A percentile compares a stretch with the other conserved stretches of the same genome.
phyloP scores from a whole-genome alignment of 768 basidiomycete genomes.

The Mycena venus region DNA sequence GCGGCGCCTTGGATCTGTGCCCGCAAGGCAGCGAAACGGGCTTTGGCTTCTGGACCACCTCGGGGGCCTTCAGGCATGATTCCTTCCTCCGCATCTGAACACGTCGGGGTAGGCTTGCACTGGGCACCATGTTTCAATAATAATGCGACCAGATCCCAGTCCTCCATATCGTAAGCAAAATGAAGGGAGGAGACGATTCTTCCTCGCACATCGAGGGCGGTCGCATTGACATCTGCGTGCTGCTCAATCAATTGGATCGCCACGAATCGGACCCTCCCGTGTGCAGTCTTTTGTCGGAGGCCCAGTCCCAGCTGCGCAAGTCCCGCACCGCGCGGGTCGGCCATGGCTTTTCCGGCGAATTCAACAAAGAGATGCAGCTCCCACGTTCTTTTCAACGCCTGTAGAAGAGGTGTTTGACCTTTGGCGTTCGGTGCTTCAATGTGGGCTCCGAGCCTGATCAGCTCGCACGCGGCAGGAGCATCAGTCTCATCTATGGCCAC shows the following conservation, averaged over 20 bases:
- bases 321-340: not conserved
- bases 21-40: constrained; percentile 4
- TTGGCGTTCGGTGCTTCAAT: not conserved
- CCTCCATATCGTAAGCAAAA: constrained; percentile 25
- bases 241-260: constrained; percentile 33
- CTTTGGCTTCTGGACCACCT: not conserved
- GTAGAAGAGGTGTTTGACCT: constrained; percentile 24
- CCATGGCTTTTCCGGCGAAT: not conserved
- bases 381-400: constrained; percentile 10
- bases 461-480: constrained; percentile 13
- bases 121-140: constrained; percentile 36
- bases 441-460: constrained; percentile 6
- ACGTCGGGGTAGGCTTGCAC: not conserved
- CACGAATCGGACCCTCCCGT: constrained; percentile 15
- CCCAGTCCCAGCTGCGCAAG: not conserved
- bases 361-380: not conserved
- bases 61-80: not conserved
- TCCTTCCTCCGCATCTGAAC: not conserved
- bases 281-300: not conserved
- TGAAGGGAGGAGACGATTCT: constrained; percentile 23
- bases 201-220: not conserved
- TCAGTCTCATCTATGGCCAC: constrained; percentile 18
- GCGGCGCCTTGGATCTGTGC: not conserved
- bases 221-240: constrained; percentile 33
- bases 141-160: constrained; percentile 36